Evolutionary conservation across 1,139 yeast genomes (phyloP).

Genomic region (Geotrichum bryndzae): DNA sequence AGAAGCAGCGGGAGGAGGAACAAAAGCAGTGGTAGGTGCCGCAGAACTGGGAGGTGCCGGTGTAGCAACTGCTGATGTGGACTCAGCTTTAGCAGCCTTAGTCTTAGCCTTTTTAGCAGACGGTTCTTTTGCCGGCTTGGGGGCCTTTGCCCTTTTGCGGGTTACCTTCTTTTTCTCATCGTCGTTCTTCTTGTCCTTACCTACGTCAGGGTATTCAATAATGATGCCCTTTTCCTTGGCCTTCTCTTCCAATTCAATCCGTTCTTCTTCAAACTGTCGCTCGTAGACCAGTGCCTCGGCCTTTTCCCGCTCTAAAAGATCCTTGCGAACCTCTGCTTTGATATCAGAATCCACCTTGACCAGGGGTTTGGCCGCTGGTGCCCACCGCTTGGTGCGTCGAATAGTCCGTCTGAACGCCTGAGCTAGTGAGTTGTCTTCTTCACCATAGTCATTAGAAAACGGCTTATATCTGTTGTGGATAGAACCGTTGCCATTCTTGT

Average conservation of each 20-base stretch:
- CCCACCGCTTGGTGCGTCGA: slow-evolving; percentile 27
- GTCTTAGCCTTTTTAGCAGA: slow-evolving; percentile 1
- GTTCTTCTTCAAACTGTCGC: slow-evolving; percentile 5
- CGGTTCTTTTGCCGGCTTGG: not conserved
- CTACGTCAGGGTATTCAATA: not conserved
- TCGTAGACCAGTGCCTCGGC: not conserved
- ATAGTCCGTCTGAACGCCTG: slow-evolving; percentile 25
- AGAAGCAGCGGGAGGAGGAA: slow-evolving; percentile 1
- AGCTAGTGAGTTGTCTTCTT: slow-evolving; percentile 25
- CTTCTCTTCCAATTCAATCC: slow-evolving; percentile 4
- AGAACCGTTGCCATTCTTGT: not conserved
- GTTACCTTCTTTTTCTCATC: slow-evolving; percentile 1
- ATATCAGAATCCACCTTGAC: not conserved
- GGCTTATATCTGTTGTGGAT: not conserved
- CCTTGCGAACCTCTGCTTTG: not conserved
- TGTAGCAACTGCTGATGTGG: not conserved
- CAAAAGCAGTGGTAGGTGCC: slow-evolving; percentile 6
- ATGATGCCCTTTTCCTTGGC: slow-evolving; percentile 1
- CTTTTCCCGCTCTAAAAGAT: not conserved
- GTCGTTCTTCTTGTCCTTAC: slow-evolving; percentile 3
- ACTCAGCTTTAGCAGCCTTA: not conserved
- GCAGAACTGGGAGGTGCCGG: slow-evolving; percentile 1
- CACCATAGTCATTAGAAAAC: slow-evolving; percentile 26
- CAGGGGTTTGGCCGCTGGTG: not conserved
- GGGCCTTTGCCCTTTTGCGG: slow-evolving; percentile 1